Evolutionary conservation across 2,329 filamentous ascomycete species (phyloP).

Genomic region (Fusarium chaquense): DNA sequence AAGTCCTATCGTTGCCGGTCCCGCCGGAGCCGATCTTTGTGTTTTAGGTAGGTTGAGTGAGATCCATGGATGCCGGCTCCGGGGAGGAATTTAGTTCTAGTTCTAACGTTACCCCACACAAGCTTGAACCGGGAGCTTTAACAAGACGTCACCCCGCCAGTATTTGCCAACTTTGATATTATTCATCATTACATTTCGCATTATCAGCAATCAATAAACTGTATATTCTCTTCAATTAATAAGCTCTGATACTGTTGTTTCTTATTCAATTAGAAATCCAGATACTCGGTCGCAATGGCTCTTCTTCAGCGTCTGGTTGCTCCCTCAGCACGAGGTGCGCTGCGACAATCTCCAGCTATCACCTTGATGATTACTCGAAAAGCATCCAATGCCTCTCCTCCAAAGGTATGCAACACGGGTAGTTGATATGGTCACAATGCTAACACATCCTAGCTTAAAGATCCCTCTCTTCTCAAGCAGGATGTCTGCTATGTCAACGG

Average conservation of each 20-base stretch:
- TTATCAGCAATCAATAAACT: conserved; percentile 10
- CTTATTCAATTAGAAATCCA: background rate
- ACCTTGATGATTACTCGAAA: conserved; percentile 50
- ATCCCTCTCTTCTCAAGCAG: conserved; percentile 85
- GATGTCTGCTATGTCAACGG: conserved; percentile 89
- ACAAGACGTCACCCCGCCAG: conserved; percentile 47
- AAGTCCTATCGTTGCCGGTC: conserved; percentile 17
- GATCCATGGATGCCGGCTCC: conserved; percentile 38
- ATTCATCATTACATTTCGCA: background rate
- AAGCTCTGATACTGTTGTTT: background rate
- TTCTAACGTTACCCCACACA: conserved; percentile 37
- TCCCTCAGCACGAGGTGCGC: conserved; percentile 44
- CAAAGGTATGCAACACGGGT: conserved; percentile 52
- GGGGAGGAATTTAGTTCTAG: conserved; percentile 20
- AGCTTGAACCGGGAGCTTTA: conserved; percentile 32
- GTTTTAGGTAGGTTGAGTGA: conserved; percentile 2
- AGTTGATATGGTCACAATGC: background rate
- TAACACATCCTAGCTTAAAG: conserved; percentile 70
- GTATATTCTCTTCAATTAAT: background rate
- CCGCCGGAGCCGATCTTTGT: conserved; percentile 29
- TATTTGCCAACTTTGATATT: conserved; percentile 13
- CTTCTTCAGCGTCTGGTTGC: conserved; percentile 50
- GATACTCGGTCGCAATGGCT: conserved; percentile 42
- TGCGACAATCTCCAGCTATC: conserved; percentile 50
- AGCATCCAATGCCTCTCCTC: conserved; percentile 62